Evolutionary conservation across 2,329 filamentous ascomycete genomes (phyloP).

Genomic region (Fusarium sp.): DNA sequence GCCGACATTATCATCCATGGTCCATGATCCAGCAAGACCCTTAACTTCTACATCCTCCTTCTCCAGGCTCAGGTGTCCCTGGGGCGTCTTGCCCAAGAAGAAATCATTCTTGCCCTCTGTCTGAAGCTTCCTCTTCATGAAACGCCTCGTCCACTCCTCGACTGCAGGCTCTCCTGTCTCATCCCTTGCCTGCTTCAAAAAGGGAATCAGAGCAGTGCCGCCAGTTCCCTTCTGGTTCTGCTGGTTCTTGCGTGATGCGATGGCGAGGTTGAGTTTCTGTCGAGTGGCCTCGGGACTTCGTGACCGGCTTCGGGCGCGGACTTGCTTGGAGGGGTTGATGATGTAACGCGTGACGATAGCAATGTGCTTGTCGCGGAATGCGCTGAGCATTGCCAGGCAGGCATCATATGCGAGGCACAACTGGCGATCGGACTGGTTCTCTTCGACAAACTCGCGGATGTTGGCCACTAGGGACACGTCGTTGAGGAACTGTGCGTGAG

Average conservation of each 20-base stretch:
- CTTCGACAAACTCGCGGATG: conserved; percentile 84
- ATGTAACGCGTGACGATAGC: conserved; percentile 97
- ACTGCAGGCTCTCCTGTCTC: conserved; percentile 95
- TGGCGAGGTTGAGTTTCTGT: conserved; percentile 70
- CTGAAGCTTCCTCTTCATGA: conserved; percentile 66
- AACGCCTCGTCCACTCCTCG: conserved; percentile 69
- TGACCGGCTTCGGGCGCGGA: conserved; percentile 72
- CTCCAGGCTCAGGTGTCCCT: conserved; percentile 51
- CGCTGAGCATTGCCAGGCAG: conserved; percentile 77
- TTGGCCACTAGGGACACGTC: conserved; percentile 85
- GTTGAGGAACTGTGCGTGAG: conserved; percentile 88
- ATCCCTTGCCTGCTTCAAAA: conserved; percentile 95
- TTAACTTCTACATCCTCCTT: conserved; percentile 62
- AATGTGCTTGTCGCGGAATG: conserved; percentile 92
- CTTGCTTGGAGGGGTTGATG: conserved; percentile 85
- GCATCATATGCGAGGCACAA: conserved; percentile 89
- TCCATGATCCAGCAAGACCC: conserved; percentile 88
- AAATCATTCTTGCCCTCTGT: conserved; percentile 66
- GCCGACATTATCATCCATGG: conserved; percentile 83
- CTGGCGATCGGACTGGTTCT: conserved; percentile 68
- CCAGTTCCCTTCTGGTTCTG: conserved; percentile 86
- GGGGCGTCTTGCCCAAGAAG: conserved; percentile 66
- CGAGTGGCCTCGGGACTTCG: conserved; percentile 66
- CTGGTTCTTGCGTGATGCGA: conserved; percentile 63
- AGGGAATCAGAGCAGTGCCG: conserved; percentile 92